phyloP scores from a whole-genome alignment of 2,329 filamentous ascomycete genomes.

The Pseudogymnoascus pannorum region DNA sequence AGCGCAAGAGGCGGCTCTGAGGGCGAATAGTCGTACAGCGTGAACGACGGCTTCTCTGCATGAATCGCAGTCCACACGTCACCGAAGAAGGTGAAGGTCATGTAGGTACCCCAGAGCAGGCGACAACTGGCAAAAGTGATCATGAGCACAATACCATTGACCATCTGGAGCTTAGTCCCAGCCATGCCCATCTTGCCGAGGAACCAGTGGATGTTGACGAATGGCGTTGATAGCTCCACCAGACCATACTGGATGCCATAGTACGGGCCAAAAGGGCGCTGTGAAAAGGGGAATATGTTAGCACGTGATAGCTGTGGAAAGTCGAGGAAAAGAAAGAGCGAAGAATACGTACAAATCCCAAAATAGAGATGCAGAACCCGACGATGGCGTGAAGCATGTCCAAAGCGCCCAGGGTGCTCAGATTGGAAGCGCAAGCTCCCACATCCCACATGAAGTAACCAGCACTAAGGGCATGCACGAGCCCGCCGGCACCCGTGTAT shows the following conservation, averaged over 20 bases:
- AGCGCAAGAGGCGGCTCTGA: conserved; percentile 24
- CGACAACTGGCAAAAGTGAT: conserved; percentile 67
- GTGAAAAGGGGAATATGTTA: conserved; percentile 13
- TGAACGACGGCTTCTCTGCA: conserved; percentile 35
- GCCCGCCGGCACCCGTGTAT: conserved; percentile 62
- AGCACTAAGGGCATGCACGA: conserved; percentile 66
- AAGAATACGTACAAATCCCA: conserved; percentile 63
- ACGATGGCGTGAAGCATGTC: conserved; percentile 55
- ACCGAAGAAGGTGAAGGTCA: conserved; percentile 57
- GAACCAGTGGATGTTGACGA: conserved; percentile 85
- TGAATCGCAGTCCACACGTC: conserved; percentile 50
- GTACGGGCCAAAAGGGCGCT: conserved; percentile 78
- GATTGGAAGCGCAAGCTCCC: conserved; percentile 54
- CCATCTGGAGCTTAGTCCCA: conserved; percentile 64
- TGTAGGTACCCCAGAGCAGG: conserved; percentile 69
- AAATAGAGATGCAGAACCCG: conserved; percentile 51
- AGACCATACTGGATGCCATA: conserved; percentile 74
- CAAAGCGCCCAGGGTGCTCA: conserved; percentile 70
- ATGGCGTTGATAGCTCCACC: conserved; percentile 76
- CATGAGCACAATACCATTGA: conserved; percentile 67
- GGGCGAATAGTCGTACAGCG: conserved; percentile 40
- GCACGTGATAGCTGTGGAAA: background rate
- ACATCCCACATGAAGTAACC: conserved; percentile 81
- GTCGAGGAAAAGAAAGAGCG: background rate
- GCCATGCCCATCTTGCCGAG: conserved; percentile 77